Evolutionary conservation across 495 filamentous ascomycete species (phyloP).

Genomic region (Collariella sp.): DNA sequence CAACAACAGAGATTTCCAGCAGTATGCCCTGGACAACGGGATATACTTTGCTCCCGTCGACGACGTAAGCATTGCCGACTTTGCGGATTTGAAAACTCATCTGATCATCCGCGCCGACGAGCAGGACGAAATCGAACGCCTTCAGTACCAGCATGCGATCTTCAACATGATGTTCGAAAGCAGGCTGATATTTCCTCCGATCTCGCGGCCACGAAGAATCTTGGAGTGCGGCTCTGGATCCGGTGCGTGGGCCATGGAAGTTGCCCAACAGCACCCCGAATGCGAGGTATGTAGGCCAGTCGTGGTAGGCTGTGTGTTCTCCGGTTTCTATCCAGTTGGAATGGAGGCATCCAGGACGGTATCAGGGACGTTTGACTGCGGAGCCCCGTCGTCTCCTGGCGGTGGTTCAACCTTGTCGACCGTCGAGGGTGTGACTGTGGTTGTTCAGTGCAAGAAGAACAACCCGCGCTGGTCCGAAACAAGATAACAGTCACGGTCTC

Average conservation of each 20-base stretch:
- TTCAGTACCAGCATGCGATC: constrained; percentile 61
- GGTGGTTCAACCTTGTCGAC: no score
- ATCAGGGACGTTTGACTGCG: no score
- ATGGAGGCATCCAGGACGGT: no score
- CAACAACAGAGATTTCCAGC: constrained; percentile 63
- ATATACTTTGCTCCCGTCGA: constrained; percentile 79
- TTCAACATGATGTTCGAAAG: constrained; percentile 66
- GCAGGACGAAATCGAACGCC: constrained; percentile 74
- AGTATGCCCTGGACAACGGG: constrained; percentile 60
- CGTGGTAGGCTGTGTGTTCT: neutral
- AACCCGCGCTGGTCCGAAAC: neutral
- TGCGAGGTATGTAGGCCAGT: constrained; percentile 56
- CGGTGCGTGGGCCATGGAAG: constrained; percentile 43
- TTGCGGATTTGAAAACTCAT: constrained; percentile 6
- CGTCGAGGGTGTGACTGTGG: no score
- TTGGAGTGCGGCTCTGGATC: constrained; percentile 73
- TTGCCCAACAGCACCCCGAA: constrained; percentile 54
- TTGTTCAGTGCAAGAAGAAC: no score
- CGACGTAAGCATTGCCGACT: constrained; percentile 50
- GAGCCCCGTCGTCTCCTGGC: no score
- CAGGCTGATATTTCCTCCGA: constrained; percentile 70
- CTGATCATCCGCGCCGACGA: constrained; percentile 4
- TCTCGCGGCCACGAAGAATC: constrained; percentile 53
- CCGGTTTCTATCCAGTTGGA: neutral
- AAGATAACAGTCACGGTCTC: neutral